These are phyloP conservation scores for Poteriospumella lacustris DNA, from an alignment of 108 stramenopile species.

Conservation along the genomic window DNA sequence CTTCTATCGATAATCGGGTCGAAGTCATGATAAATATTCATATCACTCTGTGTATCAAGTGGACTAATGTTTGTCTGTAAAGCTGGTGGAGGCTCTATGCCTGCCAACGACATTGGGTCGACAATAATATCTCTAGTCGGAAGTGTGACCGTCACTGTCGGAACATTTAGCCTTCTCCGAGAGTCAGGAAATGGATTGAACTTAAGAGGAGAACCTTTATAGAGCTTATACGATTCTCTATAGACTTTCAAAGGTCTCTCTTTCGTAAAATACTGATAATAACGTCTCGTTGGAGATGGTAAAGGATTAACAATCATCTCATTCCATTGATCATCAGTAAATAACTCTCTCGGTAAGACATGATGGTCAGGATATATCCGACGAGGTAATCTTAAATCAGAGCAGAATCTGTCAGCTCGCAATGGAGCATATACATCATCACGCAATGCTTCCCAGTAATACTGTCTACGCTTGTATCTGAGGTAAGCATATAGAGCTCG, in stretches of 20 bases:
- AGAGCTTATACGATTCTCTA: conserved; percentile 3
- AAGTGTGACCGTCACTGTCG: conserved; percentile 6
- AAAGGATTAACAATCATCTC: conserved; percentile 8
- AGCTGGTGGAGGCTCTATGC: conserved; percentile 6
- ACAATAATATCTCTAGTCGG: conserved; percentile 8
- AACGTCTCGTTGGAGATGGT: conserved; percentile 6
- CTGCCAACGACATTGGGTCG: conserved; percentile 6
- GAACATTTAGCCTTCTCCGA: conserved; percentile 7
- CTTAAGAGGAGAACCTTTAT: conserved; percentile 8
- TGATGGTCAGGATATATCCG: conserved; percentile 7
- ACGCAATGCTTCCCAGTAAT: conserved; percentile 7
- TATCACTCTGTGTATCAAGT: conserved; percentile 8
- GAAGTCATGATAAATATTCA: conserved; percentile 9
- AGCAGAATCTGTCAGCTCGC: conserved; percentile 2
- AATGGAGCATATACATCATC: conserved; percentile 8
- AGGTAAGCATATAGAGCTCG: conserved; percentile 7
- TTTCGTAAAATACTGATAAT: conserved; percentile 9
- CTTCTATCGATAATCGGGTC: conserved; percentile 7
- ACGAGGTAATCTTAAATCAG: conserved; percentile 8
- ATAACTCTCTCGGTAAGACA: background rate
- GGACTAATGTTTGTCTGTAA: conserved; percentile 8
- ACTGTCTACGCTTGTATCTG: conserved; percentile 7
- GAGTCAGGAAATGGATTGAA: conserved; percentile 7
- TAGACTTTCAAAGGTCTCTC: conserved; percentile 7
- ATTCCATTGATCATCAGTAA: conserved; percentile 3